Base-by-base conservation (phyloP, 192 early-diverging fungal species). In the Bifiguratus adelaidae region DNA sequence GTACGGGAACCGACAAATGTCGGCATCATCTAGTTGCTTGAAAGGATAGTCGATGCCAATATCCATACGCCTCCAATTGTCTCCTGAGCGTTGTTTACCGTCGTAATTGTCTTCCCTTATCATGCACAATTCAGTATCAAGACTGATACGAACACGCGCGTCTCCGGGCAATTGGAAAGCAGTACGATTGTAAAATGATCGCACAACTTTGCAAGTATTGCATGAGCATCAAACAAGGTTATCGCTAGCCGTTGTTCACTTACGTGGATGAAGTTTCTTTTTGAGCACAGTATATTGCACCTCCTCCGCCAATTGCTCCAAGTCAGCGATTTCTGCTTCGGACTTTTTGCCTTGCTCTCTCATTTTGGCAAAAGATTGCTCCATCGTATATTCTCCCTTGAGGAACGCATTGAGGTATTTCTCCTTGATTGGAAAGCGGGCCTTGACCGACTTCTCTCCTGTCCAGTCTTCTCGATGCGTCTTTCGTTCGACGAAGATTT, bases 91-190 rank as follows among this genome's bases (percentile, higher is more conserved):
- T 3, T 38, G 30, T 30, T 60, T 64, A 45, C 79, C 83, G 38
- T 85, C 85, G 48, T 76, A 72, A 48, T 85, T 78, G 72, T 99
- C 96, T 63, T 99, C 96, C 43, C 96, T 89, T 44, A 99, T 85
- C 80, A 99, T 82, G 25, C 85, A 82, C 44, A 99, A 60, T 58
- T 99, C 93, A 0, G 93, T 99, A 63, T 99, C 96, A n/a, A 99
- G 76, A 44, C 85, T 89, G 41, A 99, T 97, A 53, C 96, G 85
- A 29, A 99, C 96, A 40, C 91, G 81, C 5, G 94, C 90, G 71
- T 99, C 96, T 41, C 91, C 96, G 8, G 96, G 96, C 24, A 99
- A 61, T 63, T 99, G 96, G 76, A 99, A 99, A 18, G 96, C 96
- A 18, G 92, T 97, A 53, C 96, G 82, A 61, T 96, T 97, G 71